A percentile compares a stretch with the other conserved stretches of the same genome.
These are phyloP conservation scores for Ceratorhiza oryzae-sativae DNA, from an alignment of 1,284 basidiomycete genomes.

Conservation along the genomic window DNA sequence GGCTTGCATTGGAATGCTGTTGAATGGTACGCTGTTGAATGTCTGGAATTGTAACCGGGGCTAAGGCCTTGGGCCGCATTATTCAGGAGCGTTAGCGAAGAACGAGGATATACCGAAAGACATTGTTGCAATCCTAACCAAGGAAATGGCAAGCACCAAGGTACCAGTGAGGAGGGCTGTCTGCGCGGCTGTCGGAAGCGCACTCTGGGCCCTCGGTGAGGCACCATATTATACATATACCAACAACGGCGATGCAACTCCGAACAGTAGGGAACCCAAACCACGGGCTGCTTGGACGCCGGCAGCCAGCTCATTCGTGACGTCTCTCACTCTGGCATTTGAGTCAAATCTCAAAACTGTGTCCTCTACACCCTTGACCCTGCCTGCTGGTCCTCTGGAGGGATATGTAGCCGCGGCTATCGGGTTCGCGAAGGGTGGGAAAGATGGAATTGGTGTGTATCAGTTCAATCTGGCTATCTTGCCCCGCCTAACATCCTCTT, in stretches of 20 bases:
- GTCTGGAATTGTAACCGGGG: neutral
- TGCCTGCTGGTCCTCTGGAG: conserved; percentile 73
- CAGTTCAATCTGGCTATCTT: neutral
- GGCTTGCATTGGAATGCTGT: conserved; percentile 52
- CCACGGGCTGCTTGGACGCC: conserved; percentile 51
- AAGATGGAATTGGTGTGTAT: conserved; percentile 26
- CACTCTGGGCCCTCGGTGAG: conserved; percentile 55
- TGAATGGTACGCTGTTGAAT: conserved; percentile 50
- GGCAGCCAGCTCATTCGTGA: conserved; percentile 44
- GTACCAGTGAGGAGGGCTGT: conserved; percentile 61
- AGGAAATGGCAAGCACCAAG: conserved; percentile 55
- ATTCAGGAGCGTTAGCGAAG: conserved; percentile 8
- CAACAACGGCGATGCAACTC: neutral
- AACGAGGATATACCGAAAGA: conserved; percentile 33
- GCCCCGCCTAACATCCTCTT: conserved; percentile 25
- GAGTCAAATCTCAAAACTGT: conserved; percentile 75
- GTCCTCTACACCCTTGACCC: conserved; percentile 63
- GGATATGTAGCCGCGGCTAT: conserved; percentile 80
- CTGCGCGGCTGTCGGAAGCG: conserved; percentile 60
- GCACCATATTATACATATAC: conserved; percentile 42
- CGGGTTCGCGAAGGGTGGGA: conserved; percentile 39
- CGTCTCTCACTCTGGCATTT: conserved; percentile 64
- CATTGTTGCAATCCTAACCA: conserved; percentile 43
- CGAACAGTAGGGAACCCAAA: conserved; percentile 49
- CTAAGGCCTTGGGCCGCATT: neutral